Percentiles rank a stretch among this genome's conserved stretches.
phyloP scores from a whole-genome alignment of 371 early-diverging fungal genomes.

The Mortierella sp. region DNA sequence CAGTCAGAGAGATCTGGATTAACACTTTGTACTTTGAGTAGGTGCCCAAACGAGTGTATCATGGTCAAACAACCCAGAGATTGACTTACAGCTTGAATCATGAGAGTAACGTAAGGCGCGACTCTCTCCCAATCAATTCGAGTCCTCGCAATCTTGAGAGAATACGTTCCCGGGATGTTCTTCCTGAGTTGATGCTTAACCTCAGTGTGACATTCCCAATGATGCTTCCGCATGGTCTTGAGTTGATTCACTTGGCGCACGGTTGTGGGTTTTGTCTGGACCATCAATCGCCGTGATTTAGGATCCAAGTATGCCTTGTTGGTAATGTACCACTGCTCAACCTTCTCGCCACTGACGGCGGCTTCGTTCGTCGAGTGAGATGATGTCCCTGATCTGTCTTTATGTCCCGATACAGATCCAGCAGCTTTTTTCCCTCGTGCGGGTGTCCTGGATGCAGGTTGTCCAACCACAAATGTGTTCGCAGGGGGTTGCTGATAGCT shows the following conservation, averaged over 20 bases:
- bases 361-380: constrained; percentile 11
- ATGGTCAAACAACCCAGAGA: no score
- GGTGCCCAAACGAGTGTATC: no score
- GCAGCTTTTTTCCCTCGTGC: not conserved
- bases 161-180: constrained; percentile 22
- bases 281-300: constrained; percentile 24
- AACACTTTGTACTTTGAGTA: no score
- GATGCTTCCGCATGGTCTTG: constrained; percentile 44
- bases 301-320: constrained; percentile 32
- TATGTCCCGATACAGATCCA: not conserved
- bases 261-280: constrained; percentile 24
- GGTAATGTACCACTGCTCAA: constrained; percentile 50
- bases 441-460: not conserved
- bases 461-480: constrained; percentile 1
- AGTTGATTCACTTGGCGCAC: constrained; percentile 26
- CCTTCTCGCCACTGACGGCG: constrained; percentile 14
- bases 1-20: not conserved
- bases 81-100: constrained; percentile 52
- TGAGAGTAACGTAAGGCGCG: constrained; percentile 32
- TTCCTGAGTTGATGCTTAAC: constrained; percentile 19
- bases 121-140: constrained; percentile 41
- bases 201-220: constrained; percentile 37
- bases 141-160: constrained; percentile 31
- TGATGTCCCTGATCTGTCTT: no score
- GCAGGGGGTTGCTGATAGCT: not conserved